Percentiles rank a stretch among this genome's conserved stretches.
Conservation (phyloP, 1,139 yeast genomes). For the Yamadazyma kanchanaburiensis region DNA sequence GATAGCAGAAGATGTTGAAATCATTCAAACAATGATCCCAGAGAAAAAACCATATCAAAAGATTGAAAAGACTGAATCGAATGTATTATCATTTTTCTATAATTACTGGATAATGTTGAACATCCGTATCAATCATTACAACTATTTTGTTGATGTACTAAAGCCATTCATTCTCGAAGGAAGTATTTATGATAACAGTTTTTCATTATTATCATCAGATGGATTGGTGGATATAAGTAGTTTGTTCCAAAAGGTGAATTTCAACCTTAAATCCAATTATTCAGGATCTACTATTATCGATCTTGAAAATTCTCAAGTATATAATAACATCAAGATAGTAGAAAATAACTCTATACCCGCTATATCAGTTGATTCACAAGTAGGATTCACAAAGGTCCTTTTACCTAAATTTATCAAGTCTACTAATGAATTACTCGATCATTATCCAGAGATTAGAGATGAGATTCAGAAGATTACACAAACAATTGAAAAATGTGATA, state of each 20-base stretch:
- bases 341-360: constrained; percentile 16
- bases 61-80: no score
- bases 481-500: no score
- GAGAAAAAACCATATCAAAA: background rate
- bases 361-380: constrained; percentile 16
- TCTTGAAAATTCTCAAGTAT: constrained; percentile 29
- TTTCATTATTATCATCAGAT: constrained; percentile 13
- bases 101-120: constrained; percentile 12
- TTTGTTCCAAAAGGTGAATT: constrained; percentile 19
- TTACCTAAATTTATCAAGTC: constrained; percentile 27
- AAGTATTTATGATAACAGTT: constrained; percentile 15
- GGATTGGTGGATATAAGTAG: constrained; percentile 17
- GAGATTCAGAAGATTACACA: constrained; percentile 17
- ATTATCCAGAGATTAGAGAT: constrained; percentile 11
- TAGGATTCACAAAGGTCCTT: constrained; percentile 33
- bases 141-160: constrained; percentile 19
- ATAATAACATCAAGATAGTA: constrained; percentile 17
- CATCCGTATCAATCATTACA: constrained; percentile 18
- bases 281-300: constrained; percentile 18
- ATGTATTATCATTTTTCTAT: no score
- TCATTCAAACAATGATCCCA: no score
- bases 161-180: constrained; percentile 14
- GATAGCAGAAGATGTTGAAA: no score
- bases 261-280: constrained; percentile 8
- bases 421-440: constrained; percentile 15